These are phyloP conservation scores for Cyclotella sp. DNA, from an alignment of 108 stramenopile species.

Conservation along the genomic window DNA sequence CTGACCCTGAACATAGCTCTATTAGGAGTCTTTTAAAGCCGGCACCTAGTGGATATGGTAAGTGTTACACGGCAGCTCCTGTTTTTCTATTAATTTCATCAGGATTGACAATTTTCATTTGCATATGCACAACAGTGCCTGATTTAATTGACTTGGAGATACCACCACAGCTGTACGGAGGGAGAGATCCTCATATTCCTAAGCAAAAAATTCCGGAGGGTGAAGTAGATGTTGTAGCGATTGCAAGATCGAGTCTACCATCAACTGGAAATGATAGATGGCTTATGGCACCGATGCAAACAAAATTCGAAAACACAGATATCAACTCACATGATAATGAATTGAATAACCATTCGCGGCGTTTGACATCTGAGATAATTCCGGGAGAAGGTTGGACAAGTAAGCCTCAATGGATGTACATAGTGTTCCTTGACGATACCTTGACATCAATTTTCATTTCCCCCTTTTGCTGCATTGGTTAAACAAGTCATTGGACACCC, in stretches of 20 bases:
- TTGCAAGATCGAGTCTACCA: slow-evolving; percentile 38
- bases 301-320: neutral
- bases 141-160: slow-evolving; percentile 6
- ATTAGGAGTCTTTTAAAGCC: slow-evolving; percentile 42
- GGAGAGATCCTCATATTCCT: slow-evolving; percentile 42
- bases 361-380: slow-evolving; percentile 22
- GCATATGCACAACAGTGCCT: neutral
- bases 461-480: neutral
- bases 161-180: slow-evolving; percentile 19
- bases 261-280: slow-evolving; percentile 4
- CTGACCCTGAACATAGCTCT: slow-evolving; percentile 25
- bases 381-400: slow-evolving; percentile 56
- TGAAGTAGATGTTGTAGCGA: slow-evolving; percentile 45
- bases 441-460: neutral
- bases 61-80: neutral
- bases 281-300: neutral
- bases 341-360: neutral
- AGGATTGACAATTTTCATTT: neutral
- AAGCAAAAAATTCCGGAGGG: slow-evolving; percentile 28
- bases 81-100: neutral
- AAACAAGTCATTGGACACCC: slow-evolving; percentile 5
- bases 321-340: neutral
- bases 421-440: neutral
- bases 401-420: neutral
- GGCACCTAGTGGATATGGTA: slow-evolving; percentile 42